These are phyloP conservation scores for Terfezia boudieri DNA, from an alignment of 495 filamentous ascomycete genomes.

Conservation along the genomic window DNA sequence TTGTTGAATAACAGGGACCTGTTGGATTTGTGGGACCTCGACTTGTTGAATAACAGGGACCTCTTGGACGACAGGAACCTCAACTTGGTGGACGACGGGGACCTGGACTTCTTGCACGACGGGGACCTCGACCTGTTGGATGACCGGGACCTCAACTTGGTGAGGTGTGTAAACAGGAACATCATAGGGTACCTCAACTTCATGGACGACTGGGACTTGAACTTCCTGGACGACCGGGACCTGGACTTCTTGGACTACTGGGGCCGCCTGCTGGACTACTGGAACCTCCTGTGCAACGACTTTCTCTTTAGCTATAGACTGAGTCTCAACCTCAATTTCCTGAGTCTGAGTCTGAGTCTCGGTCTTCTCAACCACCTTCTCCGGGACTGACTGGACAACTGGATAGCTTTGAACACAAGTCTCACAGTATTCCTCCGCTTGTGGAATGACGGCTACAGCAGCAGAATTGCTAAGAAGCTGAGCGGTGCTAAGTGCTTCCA, in stretches of 20 bases:
- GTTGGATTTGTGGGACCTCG: background rate
- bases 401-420: background rate
- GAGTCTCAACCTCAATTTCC: background rate
- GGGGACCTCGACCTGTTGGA: background rate
- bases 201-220: background rate
- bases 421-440: background rate
- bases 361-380: background rate
- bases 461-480: background rate
- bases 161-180: background rate
- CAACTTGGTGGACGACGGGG: background rate
- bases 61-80: background rate
- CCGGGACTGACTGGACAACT: background rate
- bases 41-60: background rate
- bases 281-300: slow-evolving; percentile 39
- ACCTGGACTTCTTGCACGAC: background rate
- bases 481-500: background rate
- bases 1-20: background rate
- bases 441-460: background rate
- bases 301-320: background rate
- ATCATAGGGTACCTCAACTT: background rate
- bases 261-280: background rate
- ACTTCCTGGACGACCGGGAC: background rate
- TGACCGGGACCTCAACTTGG: background rate
- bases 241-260: background rate
- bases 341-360: background rate